Base-by-base conservation (phyloP, 2,329 filamentous ascomycete species). In the Thielaviopsis musarum region DNA sequence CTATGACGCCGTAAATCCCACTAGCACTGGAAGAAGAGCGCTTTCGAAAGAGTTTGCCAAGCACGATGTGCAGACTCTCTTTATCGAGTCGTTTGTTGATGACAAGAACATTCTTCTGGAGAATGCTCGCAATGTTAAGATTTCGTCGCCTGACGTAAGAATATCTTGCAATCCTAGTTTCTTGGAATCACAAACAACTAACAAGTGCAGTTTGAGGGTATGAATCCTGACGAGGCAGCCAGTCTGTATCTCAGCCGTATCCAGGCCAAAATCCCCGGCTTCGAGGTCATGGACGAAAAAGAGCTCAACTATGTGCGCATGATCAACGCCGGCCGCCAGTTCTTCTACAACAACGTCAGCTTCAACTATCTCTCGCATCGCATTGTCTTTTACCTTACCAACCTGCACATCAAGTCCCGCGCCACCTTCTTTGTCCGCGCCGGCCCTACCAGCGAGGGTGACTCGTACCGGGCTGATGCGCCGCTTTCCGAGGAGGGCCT, bases 301-400 rank as follows among this genome's bases (percentile, higher is more conserved):
- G 91, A 97, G 65, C 78, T 98, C 63, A 95, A 97, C 70, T 98
- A 91, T 73, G 91, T 98, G 74, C 96, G 95, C 75, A 96, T 98
- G 91, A 95, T 97, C 69, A 98, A 98, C 66, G 93, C 93, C 7
- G 93, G 93, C 52, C 83, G 91, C 68, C 84, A 89, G 65, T 86
- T 98, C 68, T 86, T 91, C 66, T 91, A 97, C 72, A 98, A 98
- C 74, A 96, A 97, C 65, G 88, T 93, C 69, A 91, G 86, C 68
- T 97, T 98, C 70, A 91, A 91, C 66, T 98, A 98, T 68, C 79
- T 98, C 34, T 95, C 91, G 0, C 91, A 98, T 70, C 84, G 93
- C 62, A 98, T 98, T 65, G 91, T 98, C 59, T 98, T 98, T 72
- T 98, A 97, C 71, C 82, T 98, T 54, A 88, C 95, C 68, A 98